Evolutionary conservation across 164 flowering plant genomes (phyloP).

Genomic region (Dillenia turbinata): DNA sequence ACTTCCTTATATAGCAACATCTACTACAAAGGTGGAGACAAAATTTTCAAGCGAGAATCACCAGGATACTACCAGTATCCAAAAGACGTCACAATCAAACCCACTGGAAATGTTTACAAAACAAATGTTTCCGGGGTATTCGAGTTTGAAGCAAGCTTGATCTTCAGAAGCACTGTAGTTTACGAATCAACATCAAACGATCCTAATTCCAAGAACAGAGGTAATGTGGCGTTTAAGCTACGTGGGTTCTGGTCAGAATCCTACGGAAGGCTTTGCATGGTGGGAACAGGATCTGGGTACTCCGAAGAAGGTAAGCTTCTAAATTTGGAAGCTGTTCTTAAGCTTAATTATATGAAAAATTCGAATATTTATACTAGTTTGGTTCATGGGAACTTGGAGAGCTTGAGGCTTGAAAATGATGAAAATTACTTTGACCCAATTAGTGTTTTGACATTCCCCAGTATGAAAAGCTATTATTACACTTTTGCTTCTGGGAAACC

Average conservation of each 20-base stretch:
- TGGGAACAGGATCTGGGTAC: slow-evolving; percentile 30
- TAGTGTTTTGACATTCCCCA: slow-evolving; percentile 27
- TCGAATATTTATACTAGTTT: slow-evolving; percentile 33
- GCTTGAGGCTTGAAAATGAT: slow-evolving; percentile 18
- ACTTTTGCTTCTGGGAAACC: slow-evolving; percentile 16
- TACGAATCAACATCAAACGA: neutral
- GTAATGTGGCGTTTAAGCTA: slow-evolving; percentile 17
- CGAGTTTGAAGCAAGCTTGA: slow-evolving; percentile 15
- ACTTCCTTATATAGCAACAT: slow-evolving; percentile 4
- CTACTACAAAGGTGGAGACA: slow-evolving; percentile 17
- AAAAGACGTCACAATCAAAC: slow-evolving; percentile 5
- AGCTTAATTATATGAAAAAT: slow-evolving; percentile 31
- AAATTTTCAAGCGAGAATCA: slow-evolving; percentile 5
- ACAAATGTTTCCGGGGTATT: slow-evolving; percentile 17
- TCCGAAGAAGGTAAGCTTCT: slow-evolving; percentile 25
- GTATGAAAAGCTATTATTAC: slow-evolving; percentile 23
- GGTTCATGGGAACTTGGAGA: slow-evolving; percentile 44
- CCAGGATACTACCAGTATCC: neutral
- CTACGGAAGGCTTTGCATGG: slow-evolving; percentile 51
- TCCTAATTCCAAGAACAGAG: neutral
- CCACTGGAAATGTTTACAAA: neutral
- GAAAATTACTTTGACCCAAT: slow-evolving; percentile 31
- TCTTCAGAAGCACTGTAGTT: neutral
- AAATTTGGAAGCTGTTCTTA: slow-evolving; percentile 34
- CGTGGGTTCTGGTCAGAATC: slow-evolving; percentile 51